Evolutionary conservation across 2,329 filamentous ascomycete genomes (phyloP), one percentile per base, ranked within the genome.

Genomic region (Microsporum canis): DNA sequence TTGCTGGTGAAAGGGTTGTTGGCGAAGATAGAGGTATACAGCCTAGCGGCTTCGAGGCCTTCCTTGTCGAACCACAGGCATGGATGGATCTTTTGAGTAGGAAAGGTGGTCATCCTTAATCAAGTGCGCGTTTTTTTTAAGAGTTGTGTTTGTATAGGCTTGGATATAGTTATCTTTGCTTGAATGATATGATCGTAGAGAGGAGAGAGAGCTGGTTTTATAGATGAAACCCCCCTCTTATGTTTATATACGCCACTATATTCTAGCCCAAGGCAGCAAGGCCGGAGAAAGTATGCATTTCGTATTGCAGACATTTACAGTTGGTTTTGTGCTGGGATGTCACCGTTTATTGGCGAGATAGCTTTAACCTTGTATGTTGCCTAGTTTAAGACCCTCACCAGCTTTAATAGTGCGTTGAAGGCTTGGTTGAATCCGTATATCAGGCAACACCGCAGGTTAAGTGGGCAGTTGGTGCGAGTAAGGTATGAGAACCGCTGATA

Each of bases 21-120:
- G 31, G 58, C 43, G 62, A 68, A 68, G 58, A 68, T 63, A 33
- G 66, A 65, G 34, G 63, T 63, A 43, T 69, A 68, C 61, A 62
- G 64, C 10, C 63, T 64, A 23, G 66, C 68, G 23, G 67, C 67
- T 49, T 68, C 66, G 65, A 68, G 62, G 36, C 65, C 67, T 39
- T 67, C 58, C 45, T 61, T 63, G 51, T 67, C 65, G 60, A 68
- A 68, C 61, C 67, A 69, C 58, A 69, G 63, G 38, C 66, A 69
- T 8, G 61, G 57, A 59, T 61, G 59, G 33, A 68, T 64, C 58
- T 65, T 66, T 58, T 63, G 61, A 8, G 55, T 58, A 12, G 55
- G 55, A 17, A 57, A 57, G 23, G 2, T n/a, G 39, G 39, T 14
- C 34, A 7, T 57, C 5, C 10, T 39, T 34, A 5, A 2, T 10